Evolutionary conservation across 495 filamentous ascomycete species (phyloP), one percentile per base, ranked within the genome.

Genomic region (Annulohypoxylon bovei): DNA sequence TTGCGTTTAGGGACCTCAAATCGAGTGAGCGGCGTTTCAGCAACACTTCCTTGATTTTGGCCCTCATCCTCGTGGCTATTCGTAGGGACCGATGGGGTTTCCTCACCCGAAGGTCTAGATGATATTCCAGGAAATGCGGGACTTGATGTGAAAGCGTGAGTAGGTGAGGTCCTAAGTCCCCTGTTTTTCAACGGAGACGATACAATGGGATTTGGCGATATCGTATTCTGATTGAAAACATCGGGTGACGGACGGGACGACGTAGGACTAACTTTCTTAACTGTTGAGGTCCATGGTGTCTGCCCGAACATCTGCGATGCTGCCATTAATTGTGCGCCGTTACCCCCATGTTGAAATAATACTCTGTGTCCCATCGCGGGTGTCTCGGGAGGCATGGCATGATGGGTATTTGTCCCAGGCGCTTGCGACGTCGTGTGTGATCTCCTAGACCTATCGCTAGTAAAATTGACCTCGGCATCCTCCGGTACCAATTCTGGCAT

Each of bases 171-270:
- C 8, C 77, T 77, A n/a, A 82, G 72, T 3, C 79, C 78, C 5
- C 78, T 80, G 46, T 78, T 65, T 65, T 82, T 83, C 6, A 83
- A 66, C 0, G 83, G 83, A 1, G 83, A 85, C 4, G 82, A 84
- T 16, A 75, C 65, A 40, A 73, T 58, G 20, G 67, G 70, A 27
- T 81, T 79, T 3, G 80, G 76, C 12, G 81, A 83, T 8, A 79
- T 80, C 0, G 73, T 60, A 25, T 80, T 79, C 1, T 73, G 73
- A 20, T 63, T 62, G 27, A 82, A 81, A 6, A 79, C 67, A 39
- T 80, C 70, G 0, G 82, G 82, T 0, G 83, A 85, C 0, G 83
- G 83, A 2, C 83, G 79, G 2, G 83, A 85, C 3, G 82, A 84
- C 14, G 83, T 84, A 12, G 83, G 83, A 62, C 83, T 85, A 28